Conservation (phyloP, 2,329 filamentous ascomycete species). For the Alternaria tenuissima region DNA sequence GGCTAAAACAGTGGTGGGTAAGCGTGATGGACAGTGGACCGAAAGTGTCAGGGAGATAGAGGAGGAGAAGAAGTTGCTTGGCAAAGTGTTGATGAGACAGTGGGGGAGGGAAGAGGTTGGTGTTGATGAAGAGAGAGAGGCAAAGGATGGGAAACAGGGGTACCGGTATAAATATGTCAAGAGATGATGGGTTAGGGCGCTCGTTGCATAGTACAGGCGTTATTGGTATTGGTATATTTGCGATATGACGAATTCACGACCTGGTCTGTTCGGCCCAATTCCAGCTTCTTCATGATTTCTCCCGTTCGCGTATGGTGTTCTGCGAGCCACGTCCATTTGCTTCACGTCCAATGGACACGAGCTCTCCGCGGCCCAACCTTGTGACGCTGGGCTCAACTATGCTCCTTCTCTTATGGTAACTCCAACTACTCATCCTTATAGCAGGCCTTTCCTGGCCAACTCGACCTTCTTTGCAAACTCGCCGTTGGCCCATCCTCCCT, state of each 20-base stretch:
- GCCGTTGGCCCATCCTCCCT: slow-evolving; percentile 75
- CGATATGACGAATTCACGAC: not conserved
- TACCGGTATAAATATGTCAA: slow-evolving; percentile 45
- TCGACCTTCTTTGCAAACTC: slow-evolving; percentile 80
- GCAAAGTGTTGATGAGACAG: slow-evolving; percentile 45
- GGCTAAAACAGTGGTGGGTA: slow-evolving; percentile 38
- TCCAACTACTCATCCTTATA: slow-evolving; percentile 55
- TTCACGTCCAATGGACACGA: not conserved
- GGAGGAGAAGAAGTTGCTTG: slow-evolving; percentile 41
- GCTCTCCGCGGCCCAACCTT: not conserved
- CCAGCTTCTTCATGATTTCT: not conserved
- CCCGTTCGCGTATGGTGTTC: not conserved
- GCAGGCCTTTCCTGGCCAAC: slow-evolving; percentile 77
- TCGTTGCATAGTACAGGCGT: not conserved
- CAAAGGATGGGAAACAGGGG: slow-evolving; percentile 36
- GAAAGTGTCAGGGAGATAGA: slow-evolving; percentile 33
- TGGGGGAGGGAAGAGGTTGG: slow-evolving; percentile 49
- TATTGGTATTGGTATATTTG: not conserved
- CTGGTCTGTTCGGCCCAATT: not conserved
- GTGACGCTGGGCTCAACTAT: not conserved
- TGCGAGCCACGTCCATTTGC: not conserved
- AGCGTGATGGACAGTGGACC: slow-evolving; percentile 47
- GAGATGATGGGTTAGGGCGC: not conserved
- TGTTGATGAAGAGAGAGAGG: slow-evolving; percentile 28
- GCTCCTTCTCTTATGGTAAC: not conserved